Conservation (phyloP, 2,329 filamentous ascomycete species). For the Microascus cirrosus region DNA sequence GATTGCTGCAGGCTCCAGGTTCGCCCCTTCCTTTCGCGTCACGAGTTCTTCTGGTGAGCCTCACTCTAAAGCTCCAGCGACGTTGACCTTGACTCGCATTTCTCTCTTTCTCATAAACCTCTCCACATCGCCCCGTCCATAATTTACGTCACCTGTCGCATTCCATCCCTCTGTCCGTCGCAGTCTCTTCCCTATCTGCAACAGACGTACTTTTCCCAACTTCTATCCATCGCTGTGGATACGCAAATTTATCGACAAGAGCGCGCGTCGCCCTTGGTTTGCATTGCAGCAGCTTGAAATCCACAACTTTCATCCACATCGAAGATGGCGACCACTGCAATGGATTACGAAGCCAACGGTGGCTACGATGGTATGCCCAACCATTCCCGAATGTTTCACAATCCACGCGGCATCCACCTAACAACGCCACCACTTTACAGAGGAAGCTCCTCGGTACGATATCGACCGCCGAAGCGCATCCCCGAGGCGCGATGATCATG, state of each 20-base stretch:
- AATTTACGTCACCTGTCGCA: neutral
- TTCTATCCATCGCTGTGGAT: neutral
- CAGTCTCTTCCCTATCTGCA: neutral
- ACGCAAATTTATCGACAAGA: neutral
- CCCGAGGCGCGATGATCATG: constrained; percentile 52
- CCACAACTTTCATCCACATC: neutral
- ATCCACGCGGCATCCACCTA: neutral
- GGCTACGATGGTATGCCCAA: constrained; percentile 49
- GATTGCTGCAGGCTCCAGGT: neutral
- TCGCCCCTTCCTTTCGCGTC: neutral
- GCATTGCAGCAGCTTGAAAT: constrained; percentile 5
- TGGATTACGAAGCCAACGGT: constrained; percentile 61
- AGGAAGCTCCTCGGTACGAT: constrained; percentile 55
- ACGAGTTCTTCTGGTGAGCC: neutral
- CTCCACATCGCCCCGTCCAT: neutral
- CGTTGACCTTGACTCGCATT: neutral
- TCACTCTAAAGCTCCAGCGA: neutral
- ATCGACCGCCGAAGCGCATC: constrained; percentile 57
- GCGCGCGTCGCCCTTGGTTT: constrained; percentile 9
- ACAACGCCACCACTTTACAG: constrained; percentile 20
- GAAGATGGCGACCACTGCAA: constrained; percentile 50
- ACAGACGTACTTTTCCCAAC: neutral
- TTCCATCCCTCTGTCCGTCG: neutral
- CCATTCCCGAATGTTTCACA: neutral
- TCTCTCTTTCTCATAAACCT: neutral